Percentiles rank a stretch among this genome's conserved stretches.
Evolutionary conservation across 139 green algal species (phyloP).

Genomic region (Chlorella vulgaris): DNA sequence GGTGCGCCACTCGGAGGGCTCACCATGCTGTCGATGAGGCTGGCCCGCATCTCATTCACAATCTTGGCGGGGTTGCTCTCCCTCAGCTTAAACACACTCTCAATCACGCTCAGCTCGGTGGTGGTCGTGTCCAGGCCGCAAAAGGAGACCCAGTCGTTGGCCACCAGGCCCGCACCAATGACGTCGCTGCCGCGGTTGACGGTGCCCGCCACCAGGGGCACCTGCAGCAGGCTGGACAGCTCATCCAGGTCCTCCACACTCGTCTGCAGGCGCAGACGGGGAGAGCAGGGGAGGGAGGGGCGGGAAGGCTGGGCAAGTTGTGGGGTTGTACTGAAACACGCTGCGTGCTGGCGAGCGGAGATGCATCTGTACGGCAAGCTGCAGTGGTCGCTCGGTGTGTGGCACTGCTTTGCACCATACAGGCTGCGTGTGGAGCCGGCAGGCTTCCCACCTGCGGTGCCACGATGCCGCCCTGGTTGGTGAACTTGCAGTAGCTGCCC

Average conservation of each 20-base stretch:
- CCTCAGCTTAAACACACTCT: constrained; percentile 94
- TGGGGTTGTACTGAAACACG: too few relatives aligned
- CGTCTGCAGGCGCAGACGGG: constrained; percentile 71
- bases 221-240: constrained; percentile 93
- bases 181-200: constrained; percentile 97
- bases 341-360: too few relatives aligned
- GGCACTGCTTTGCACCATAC: too few relatives aligned
- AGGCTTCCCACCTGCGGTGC: constrained; percentile 20
- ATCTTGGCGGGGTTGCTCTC: constrained; percentile 82
- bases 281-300: background rate
- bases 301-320: background rate
- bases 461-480: constrained; percentile 94
- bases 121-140: constrained; percentile 96
- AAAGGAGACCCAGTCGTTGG: constrained; percentile 98
- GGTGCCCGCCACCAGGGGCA: constrained; percentile 96
- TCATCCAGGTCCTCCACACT: constrained; percentile 99
- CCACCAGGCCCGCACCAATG: constrained; percentile 81
- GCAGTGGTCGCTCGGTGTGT: too few relatives aligned
- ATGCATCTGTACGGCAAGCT: too few relatives aligned
- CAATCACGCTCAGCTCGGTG: constrained; percentile 95
- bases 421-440: too few relatives aligned
- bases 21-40: constrained; percentile 91
- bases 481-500: constrained; percentile 93
- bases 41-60: constrained; percentile 90
- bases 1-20: too few relatives aligned